These are phyloP conservation scores for Starmera pachycereana DNA, from an alignment of 805 yeast genomes.

Conservation along the genomic window DNA sequence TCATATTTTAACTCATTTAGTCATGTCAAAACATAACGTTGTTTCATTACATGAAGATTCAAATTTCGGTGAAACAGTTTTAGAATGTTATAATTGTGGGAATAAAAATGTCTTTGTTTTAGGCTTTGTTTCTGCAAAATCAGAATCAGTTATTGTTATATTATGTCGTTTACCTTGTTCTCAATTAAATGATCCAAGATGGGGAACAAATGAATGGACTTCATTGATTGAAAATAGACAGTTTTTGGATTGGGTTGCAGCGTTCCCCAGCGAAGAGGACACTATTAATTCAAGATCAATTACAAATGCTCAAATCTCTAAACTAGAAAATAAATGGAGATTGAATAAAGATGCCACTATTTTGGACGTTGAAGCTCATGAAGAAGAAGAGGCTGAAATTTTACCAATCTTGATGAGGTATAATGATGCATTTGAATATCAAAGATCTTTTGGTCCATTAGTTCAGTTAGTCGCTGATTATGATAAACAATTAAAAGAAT, in stretches of 20 bases:
- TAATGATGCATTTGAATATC: conserved; percentile 77
- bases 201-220: conserved; percentile 89
- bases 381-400: conserved; percentile 42
- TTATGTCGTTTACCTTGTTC: conserved; percentile 87
- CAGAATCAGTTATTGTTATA: conserved; percentile 77
- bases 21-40: conserved; percentile 63
- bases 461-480: conserved; percentile 75
- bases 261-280: conserved; percentile 58
- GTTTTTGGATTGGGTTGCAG: conserved; percentile 74
- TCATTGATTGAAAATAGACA: conserved; percentile 72
- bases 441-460: conserved; percentile 74
- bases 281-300: conserved; percentile 43
- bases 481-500: conserved; percentile 64
- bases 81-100: conserved; percentile 91
- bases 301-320: conserved; percentile 52
- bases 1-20: conserved; percentile 81
- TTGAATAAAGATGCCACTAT: conserved; percentile 60
- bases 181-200: conserved; percentile 58
- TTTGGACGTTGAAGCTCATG: conserved; percentile 48
- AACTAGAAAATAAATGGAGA: conserved; percentile 77
- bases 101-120: conserved; percentile 66
- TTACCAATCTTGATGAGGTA: conserved; percentile 69
- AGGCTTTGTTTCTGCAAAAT: conserved; percentile 82
- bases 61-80: conserved; percentile 74
- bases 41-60: conserved; percentile 73